Conservation (phyloP, 192 early-diverging fungal species). For the Lunasporangiospora selenospora region DNA sequence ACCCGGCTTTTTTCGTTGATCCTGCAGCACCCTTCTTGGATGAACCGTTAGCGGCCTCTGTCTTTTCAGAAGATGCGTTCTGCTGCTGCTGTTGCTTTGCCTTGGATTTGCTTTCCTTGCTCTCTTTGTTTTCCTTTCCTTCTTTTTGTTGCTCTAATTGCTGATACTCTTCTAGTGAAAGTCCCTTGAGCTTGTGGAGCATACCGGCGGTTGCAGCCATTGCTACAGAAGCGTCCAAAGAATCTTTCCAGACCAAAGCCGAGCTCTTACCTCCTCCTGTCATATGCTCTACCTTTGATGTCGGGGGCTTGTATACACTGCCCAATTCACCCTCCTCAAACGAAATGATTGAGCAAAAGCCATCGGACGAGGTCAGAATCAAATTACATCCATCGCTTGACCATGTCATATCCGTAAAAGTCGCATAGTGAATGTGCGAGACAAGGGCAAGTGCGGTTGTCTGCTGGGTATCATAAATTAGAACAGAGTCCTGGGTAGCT, state of each 20-base stretch:
- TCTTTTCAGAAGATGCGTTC: background rate
- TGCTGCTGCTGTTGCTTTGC: background rate
- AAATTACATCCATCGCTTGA: constrained; percentile 76
- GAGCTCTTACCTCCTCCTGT: background rate
- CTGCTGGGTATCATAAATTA: constrained; percentile 89
- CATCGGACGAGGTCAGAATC: constrained; percentile 83
- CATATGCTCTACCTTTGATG: constrained; percentile 20
- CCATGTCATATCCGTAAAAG: constrained; percentile 92
- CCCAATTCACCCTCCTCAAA: constrained; percentile 78
- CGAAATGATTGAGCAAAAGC: constrained; percentile 81
- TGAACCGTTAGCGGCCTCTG: background rate
- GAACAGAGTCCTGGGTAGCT: constrained; percentile 81
- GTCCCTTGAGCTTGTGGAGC: constrained; percentile 35
- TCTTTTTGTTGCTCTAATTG: constrained; percentile 18
- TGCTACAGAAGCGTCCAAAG: constrained; percentile 16
- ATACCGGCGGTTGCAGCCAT: constrained; percentile 38
- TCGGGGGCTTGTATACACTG: constrained; percentile 24
- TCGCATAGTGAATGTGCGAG: constrained; percentile 86
- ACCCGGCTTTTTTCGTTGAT: background rate
- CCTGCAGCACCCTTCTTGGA: no score
- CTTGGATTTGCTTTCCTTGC: constrained; percentile 17
- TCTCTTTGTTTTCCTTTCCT: constrained; percentile 6
- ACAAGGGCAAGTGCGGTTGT: constrained; percentile 73
- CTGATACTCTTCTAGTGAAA: constrained; percentile 25
- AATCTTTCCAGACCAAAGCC: background rate